phyloP scores from a whole-genome alignment of 352 stramenopile genomes.

The Phytophthora citricola region DNA sequence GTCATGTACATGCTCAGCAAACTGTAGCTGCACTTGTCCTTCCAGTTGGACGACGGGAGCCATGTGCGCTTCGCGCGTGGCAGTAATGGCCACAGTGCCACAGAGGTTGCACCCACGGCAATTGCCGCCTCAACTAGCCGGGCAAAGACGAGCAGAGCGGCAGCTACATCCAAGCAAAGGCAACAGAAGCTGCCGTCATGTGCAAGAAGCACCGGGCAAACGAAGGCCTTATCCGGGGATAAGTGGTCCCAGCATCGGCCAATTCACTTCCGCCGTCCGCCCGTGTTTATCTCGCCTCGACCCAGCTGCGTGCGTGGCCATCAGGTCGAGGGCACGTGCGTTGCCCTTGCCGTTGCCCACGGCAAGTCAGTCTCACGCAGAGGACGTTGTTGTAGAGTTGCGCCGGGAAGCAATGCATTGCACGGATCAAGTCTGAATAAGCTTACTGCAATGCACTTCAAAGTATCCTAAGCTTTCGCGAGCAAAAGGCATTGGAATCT shows the following conservation, averaged over 20 bases:
- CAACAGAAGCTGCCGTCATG: not conserved
- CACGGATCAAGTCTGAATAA: too few species aligned
- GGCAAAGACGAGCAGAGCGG: conserved; percentile 5
- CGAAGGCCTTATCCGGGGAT: not conserved
- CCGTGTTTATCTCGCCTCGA: conserved; percentile 20
- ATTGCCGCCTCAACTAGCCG: conserved; percentile 9
- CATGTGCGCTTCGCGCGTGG: conserved; percentile 5
- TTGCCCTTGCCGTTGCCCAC: not conserved
- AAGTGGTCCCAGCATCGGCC: not conserved
- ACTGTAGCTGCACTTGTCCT: conserved; percentile 8
- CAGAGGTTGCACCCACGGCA: conserved; percentile 19
- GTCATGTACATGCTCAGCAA: too few species aligned
- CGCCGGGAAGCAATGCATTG: conserved; percentile 5
- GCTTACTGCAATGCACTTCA: too few species aligned
- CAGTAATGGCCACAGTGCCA: conserved; percentile 21
- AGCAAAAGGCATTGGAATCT: not conserved
- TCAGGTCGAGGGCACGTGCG: conserved; percentile 8
- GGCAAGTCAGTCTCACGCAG: conserved; percentile 18
- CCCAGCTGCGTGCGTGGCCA: conserved; percentile 7
- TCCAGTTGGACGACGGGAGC: conserved; percentile 1
- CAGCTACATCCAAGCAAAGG: not conserved
- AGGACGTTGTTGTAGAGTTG: conserved; percentile 22
- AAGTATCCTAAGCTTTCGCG: too few species aligned
- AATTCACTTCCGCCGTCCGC: not conserved
- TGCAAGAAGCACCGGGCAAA: not conserved